Base-by-base conservation (phyloP, 192 early-diverging fungal species). In the Backusella luteola region DNA sequence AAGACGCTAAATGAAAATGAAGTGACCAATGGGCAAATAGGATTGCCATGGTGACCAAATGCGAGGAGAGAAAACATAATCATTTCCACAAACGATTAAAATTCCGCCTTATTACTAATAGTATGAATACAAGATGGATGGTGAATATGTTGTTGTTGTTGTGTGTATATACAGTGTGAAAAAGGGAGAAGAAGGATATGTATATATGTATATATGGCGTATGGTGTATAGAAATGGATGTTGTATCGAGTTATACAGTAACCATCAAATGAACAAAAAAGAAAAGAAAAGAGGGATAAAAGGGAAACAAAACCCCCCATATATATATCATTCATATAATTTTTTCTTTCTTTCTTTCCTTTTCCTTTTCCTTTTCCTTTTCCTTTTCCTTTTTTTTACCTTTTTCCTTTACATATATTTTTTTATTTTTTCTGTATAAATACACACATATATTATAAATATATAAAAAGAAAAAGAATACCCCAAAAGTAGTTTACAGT, bases 31-130 rank as follows among this genome's bases (percentile, higher is more conserved):
- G 7, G 56, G 56, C 56, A 29, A 63, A 29, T 63, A 29, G 19
- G 26, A 63, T 63, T 63, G 56, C 11, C 56, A 63, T 63, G 56
- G 56, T 63, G 56, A 63, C 56, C 56, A 63, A 63, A 63, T 29
- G 23, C 21, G 56, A 63, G 56, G 56, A 63, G 56, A 63, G 26
- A 63, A 63, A 63, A 23, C 19, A 49, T 49, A 7, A 29, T 63
- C 56, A 63, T 63, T 63, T 63, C 21, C 56, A 63, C 26, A 63
- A 63, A 49, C 21, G 11, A 29, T 63, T 63, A 23, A 63, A 63
- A 63, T 29, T 63, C 56, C 21, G 56, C 26, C 46, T 14, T n/a
- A 63, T 63, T 29, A 11, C 0, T 29, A 63, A 53, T 6, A n/a
- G n/a, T n/a, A 6, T 17, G 49, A 8, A 53, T 17, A n/a, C 17